Conservation (phyloP, 768 basidiomycete genomes). For the Xerocomellus intermedius region DNA sequence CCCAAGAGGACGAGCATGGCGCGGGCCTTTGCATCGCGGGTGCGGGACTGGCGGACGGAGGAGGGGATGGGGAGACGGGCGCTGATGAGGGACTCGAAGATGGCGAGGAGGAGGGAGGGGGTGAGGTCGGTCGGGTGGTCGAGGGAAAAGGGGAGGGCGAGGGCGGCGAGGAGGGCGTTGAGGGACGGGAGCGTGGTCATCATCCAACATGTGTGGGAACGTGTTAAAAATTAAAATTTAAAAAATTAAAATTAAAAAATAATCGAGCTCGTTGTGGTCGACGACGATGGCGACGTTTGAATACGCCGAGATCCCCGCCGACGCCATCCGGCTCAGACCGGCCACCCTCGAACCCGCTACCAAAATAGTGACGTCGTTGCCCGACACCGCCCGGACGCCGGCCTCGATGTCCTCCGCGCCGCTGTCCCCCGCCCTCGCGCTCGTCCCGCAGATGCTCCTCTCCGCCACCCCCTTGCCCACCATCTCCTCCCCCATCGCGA, state of each 20-base stretch:
- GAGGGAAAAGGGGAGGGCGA: conserved; percentile 47
- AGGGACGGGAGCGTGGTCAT: conserved; percentile 35
- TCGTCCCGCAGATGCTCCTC: conserved; percentile 42
- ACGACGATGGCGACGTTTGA: conserved; percentile 35
- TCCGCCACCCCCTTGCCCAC: conserved; percentile 15
- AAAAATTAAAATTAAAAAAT: neutral
- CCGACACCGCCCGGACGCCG: conserved; percentile 7
- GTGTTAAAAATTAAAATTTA: too few species aligned
- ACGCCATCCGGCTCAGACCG: conserved; percentile 27
- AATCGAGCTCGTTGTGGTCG: neutral
- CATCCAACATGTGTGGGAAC: too few species aligned
- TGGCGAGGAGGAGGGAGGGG: conserved; percentile 66
- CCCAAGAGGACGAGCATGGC: conserved; percentile 77
- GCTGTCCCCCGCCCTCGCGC: conserved; percentile 31
- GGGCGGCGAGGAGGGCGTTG: conserved; percentile 45
- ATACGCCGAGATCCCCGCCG: conserved; percentile 42
- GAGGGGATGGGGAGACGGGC: conserved; percentile 49
- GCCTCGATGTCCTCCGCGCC: conserved; percentile 13
- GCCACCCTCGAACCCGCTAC: conserved; percentile 33
- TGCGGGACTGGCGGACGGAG: conserved; percentile 37
- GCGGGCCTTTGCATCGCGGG: conserved; percentile 46
- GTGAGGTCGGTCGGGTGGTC: conserved; percentile 61
- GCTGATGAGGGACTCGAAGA: conserved; percentile 61
- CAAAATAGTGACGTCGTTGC: conserved; percentile 43
- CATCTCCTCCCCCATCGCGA: conserved; percentile 22